Evolutionary conservation across 2,329 filamentous ascomycete genomes (phyloP).

Genomic region (Coleophoma cylindrospora): DNA sequence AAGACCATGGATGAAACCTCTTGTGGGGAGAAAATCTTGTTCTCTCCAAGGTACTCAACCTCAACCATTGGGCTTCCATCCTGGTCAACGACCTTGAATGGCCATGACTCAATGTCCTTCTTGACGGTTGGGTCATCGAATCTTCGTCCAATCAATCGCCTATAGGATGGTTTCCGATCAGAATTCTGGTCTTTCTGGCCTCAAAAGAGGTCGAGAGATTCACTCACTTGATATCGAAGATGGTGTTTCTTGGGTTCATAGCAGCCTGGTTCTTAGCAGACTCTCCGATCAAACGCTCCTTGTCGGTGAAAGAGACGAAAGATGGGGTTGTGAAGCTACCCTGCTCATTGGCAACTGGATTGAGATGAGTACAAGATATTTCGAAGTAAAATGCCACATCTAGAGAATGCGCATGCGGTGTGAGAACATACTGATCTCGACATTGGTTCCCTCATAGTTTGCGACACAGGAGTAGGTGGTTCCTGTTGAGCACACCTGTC

Average conservation of each 20-base stretch:
- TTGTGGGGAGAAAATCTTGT: constrained; percentile 94
- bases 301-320: constrained; percentile 97
- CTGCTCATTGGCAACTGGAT: constrained; percentile 92
- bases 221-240: constrained; percentile 97
- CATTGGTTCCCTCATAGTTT: constrained; percentile 98
- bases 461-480: constrained; percentile 99
- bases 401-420: no score
- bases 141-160: constrained; percentile 94
- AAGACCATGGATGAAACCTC: constrained; percentile 99
- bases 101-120: constrained; percentile 97
- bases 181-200: no score
- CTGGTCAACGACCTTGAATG: constrained; percentile 95
- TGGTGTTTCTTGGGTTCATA: constrained; percentile 97
- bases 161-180: constrained; percentile 28
- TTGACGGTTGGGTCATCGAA: constrained; percentile 95
- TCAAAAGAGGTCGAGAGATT: no score
- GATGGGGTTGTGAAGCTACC: constrained; percentile 98
- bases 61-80: constrained; percentile 85
- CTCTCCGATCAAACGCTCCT: constrained; percentile 99
- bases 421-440: constrained; percentile 80
- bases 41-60: constrained; percentile 93
- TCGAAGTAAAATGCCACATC: no score
- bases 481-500: constrained; percentile 47
- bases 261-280: constrained; percentile 99
- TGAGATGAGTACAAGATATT: constrained; percentile 1